Base-by-base conservation (phyloP, 192 early-diverging fungal species). In the Gamsiella multidivaricata region DNA sequence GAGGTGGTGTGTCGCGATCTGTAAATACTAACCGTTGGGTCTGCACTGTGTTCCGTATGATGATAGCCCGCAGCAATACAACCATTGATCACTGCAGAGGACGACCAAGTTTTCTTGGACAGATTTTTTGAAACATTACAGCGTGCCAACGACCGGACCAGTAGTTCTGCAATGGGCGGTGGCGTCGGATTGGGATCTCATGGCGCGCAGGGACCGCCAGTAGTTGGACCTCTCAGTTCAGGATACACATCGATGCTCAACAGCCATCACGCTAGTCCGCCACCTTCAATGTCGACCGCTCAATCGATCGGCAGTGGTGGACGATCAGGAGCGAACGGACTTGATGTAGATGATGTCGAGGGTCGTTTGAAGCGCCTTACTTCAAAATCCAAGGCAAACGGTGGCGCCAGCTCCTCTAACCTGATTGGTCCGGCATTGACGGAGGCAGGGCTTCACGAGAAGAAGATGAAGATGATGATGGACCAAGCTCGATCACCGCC, bases 31-130 rank as follows among this genome's bases (percentile, higher is more conserved):
- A 29, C 8, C 39, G 14, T 41, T 41, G 7, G 8, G 39, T 41
- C 14, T 41, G 8, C 14, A 10, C 39, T 41, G 8, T 41, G 39
- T 10, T 41, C 7, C 39, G 7, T 46, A 46, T 18, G 9, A n/a
- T 23, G 22, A 37, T 73, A 92, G 91, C 81, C 89, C 8, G 81
- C 83, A 3, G 67, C 87, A 22, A 85, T 88, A 65, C 88, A 90
- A 64, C 80, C 86, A 33, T 66, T 85, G n/a, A 88, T 95, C 14
- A 75, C 80, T 0, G 92, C 94, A 14, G 95, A 97, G 79, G 91
- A 94, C 55, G 94, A 98, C 67, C 94, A 98, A 79, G 80, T 81
- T 2, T 98, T 98, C 83, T 83, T 96, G 50, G 91, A 94, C 54
- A 82, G 89, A 11, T 91, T 93, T 72, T 87, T 87, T 52, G 91